phyloP scores from a whole-genome alignment of 2,329 filamentous ascomycete genomes.

The Juglanconis oblonga region DNA sequence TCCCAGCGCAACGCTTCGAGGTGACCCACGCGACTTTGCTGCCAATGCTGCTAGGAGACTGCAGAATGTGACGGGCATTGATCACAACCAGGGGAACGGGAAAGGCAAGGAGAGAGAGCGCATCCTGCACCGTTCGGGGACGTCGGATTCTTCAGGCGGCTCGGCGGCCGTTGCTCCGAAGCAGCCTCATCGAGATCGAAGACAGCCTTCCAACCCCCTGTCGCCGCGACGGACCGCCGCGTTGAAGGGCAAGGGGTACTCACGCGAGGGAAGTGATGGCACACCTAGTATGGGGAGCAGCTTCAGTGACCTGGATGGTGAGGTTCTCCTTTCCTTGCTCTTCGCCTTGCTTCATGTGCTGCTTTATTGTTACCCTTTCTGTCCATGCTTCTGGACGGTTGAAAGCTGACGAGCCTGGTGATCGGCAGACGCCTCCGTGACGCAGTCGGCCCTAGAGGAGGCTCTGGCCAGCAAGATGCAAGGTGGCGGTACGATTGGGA shows the following conservation, averaged over 20 bases:
- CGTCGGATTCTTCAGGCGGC: constrained; percentile 61
- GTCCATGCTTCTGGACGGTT: background rate
- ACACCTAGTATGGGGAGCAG: constrained; percentile 81
- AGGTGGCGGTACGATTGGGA: constrained; percentile 53
- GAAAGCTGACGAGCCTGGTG: constrained; percentile 15
- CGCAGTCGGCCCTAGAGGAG: constrained; percentile 77
- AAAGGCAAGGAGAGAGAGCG: constrained; percentile 30
- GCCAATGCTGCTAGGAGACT: constrained; percentile 28
- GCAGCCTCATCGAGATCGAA: constrained; percentile 30
- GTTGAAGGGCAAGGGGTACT: constrained; percentile 49
- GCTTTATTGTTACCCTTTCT: background rate
- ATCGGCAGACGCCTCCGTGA: constrained; percentile 70
- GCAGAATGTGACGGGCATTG: constrained; percentile 12
- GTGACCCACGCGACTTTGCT: constrained; percentile 35
- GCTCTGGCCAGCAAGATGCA: constrained; percentile 71
- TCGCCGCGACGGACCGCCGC: constrained; percentile 60
- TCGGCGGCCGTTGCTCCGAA: constrained; percentile 42
- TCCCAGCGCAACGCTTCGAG: constrained; percentile 51
- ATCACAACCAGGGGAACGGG: constrained; percentile 20
- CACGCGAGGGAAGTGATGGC: constrained; percentile 66
- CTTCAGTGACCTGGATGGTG: constrained; percentile 81
- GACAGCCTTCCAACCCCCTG: constrained; percentile 42
- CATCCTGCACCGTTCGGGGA: constrained; percentile 45
- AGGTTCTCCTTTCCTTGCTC: constrained; percentile 14
- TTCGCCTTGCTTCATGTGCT: background rate